Percentiles rank a stretch among this genome's conserved stretches.
Conservation (phyloP, 371 early-diverging fungal genomes). For the Actinomucor elegans region DNA sequence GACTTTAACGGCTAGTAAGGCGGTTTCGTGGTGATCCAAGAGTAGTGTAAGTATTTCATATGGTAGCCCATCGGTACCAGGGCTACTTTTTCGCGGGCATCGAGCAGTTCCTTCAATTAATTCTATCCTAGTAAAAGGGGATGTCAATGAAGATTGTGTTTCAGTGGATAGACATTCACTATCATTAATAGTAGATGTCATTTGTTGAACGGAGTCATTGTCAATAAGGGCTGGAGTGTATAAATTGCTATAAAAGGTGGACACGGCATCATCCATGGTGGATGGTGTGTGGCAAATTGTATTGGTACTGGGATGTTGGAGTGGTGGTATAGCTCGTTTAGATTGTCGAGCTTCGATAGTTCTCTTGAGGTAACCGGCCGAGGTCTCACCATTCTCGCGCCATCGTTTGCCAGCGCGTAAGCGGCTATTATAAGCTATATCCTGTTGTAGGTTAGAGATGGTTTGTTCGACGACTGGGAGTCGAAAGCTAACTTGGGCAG, state of each 20-base stretch:
- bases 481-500: not conserved
- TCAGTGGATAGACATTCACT: too few relatives aligned
- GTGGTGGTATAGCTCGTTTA: not conserved
- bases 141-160: too few relatives aligned
- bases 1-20: not conserved
- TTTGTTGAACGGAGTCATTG: not conserved
- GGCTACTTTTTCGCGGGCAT: constrained; percentile 4
- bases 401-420: constrained; percentile 1
- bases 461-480: constrained; percentile 1
- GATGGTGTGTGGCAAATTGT: not conserved
- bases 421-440: not conserved
- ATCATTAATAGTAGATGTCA: too few relatives aligned
- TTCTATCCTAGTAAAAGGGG: not conserved
- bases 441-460: constrained; percentile 3
- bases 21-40: not conserved
- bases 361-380: constrained; percentile 4
- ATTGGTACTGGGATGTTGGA: not conserved
- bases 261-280: not conserved
- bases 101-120: not conserved
- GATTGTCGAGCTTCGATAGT: not conserved
- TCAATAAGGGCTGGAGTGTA: constrained; percentile 10
- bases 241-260: not conserved
- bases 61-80: constrained; percentile 27
- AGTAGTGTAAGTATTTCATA: constrained; percentile 16
- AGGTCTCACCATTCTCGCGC: constrained; percentile 8